Evolutionary conservation across 1,139 yeast species (phyloP).

Genomic region (Komagataea norvegica): DNA sequence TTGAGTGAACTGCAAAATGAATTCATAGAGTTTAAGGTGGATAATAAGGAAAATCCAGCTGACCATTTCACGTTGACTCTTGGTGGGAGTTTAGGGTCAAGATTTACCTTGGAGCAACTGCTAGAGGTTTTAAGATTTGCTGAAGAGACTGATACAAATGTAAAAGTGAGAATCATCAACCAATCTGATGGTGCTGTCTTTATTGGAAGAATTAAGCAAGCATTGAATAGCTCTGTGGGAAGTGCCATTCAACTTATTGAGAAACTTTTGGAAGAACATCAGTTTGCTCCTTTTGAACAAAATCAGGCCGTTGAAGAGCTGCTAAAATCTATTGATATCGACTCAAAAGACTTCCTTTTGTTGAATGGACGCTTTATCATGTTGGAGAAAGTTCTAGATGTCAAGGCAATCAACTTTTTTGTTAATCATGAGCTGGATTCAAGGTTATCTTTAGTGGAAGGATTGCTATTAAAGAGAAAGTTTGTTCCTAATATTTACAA

Average conservation of each 20-base stretch:
- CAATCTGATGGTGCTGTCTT: constrained; percentile 19
- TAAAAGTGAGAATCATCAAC: constrained; percentile 38
- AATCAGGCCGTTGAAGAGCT: constrained; percentile 4
- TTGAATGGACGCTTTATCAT: constrained; percentile 42
- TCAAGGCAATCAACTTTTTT: constrained; percentile 26
- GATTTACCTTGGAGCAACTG: constrained; percentile 39
- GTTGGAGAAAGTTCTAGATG: constrained; percentile 26
- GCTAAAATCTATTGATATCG: constrained; percentile 13
- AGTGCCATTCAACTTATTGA: constrained; percentile 16
- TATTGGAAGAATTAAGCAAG: constrained; percentile 19
- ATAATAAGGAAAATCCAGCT: constrained; percentile 18
- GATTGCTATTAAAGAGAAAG: constrained; percentile 3
- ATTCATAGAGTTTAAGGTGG: constrained; percentile 14
- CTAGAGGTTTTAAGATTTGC: constrained; percentile 32
- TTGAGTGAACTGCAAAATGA: constrained; percentile 23
- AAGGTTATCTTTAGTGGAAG: constrained; percentile 32
- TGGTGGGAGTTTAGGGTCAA: constrained; percentile 48
- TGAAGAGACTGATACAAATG: constrained; percentile 17
- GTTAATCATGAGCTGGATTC: constrained; percentile 36
- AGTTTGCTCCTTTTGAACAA: constrained; percentile 12
- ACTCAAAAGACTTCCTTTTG: constrained; percentile 20
- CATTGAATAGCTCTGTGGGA: constrained; percentile 15
- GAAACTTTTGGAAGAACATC: constrained; percentile 10
- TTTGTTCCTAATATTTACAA: constrained; percentile 3
- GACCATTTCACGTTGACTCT: constrained; percentile 43